Evolutionary conservation across 2,329 filamentous ascomycete species (phyloP), one percentile per base, ranked within the genome.

Genomic region (Aureobasidium sp.): DNA sequence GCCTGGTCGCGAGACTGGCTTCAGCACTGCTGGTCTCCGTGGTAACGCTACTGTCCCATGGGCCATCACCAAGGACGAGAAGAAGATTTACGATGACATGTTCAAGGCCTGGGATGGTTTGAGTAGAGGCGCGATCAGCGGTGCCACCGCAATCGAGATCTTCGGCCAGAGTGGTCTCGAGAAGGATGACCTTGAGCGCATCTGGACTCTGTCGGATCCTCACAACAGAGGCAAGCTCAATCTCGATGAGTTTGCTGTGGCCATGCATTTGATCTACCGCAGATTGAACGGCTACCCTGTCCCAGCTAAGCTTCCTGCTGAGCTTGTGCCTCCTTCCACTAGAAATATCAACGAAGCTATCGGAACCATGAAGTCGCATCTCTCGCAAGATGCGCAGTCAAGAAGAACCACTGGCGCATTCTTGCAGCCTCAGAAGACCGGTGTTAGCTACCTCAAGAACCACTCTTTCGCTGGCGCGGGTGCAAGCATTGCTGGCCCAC

Each of bases 11-110:
- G 94, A 97, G 75, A 83, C 86, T 65, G 89, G 88, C 29, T 97
- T 89, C 69, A 96, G 90, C 8, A 93, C 92, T 1, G 85, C 88
- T 63, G 93, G 93, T 5, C 82, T 99, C 11, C 87, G 91, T 65
- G 94, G 94, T 58, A 97, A 96, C 76, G 94, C 94, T 0, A 93
- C 91, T 8, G 93, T 99, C 70, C 94, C 94, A 0, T 99, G 94
- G 94, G 92, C 94, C 17, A 94, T 99, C 64, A 99, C 94, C 5
- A 99, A 99, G 74, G 92, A 97, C 66, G 94, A 99, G 76, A 99
- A 99, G 81, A 93, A 89, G 64, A 88, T 95, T 65, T 99, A 99
- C 68, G 94, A 99, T 75, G 84, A 91, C 64, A 84, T 97, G 37
- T 99, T 99, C 80, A 89, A 87, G 66, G 92, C 92, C 5, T 99